Evolutionary conservation across 1,284 basidiomycete species (phyloP).

Genomic region (Cutaneotrichosporon mucoides): DNA sequence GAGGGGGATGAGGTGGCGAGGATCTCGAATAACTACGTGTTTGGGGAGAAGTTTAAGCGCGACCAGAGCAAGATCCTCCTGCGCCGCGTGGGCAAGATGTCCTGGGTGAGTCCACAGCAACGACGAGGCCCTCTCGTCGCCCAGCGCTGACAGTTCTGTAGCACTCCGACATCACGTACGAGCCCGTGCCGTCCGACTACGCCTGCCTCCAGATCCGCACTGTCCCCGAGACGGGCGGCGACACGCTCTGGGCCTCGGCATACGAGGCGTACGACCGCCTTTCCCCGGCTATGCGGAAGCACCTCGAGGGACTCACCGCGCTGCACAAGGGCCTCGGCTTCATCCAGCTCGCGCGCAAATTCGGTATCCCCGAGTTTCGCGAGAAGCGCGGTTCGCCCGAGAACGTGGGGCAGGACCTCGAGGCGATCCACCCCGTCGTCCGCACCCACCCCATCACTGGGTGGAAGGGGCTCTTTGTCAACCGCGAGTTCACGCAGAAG

Average conservation of each 20-base stretch:
- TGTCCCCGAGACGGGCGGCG: constrained; percentile 52
- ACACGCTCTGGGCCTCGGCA: constrained; percentile 53
- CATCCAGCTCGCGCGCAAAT: constrained; percentile 40
- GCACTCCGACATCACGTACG: constrained; percentile 62
- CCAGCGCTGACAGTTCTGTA: too few relatives aligned
- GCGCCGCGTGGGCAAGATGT: not conserved
- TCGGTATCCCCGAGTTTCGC: not conserved
- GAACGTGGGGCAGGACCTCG: constrained; percentile 57
- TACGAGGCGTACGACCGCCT: constrained; percentile 65
- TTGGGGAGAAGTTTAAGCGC: constrained; percentile 32
- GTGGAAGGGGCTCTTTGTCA: constrained; percentile 61
- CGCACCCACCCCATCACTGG: constrained; percentile 58
- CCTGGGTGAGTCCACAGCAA: constrained; percentile 6
- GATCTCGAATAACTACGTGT: constrained; percentile 49
- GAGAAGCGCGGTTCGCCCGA: constrained; percentile 52
- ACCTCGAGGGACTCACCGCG: constrained; percentile 60
- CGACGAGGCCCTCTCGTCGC: too few relatives aligned
- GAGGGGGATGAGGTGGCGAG: constrained; percentile 54
- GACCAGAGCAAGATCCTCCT: not conserved
- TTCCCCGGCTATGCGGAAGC: constrained; percentile 56
- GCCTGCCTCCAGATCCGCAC: constrained; percentile 59
- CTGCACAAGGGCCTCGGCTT: constrained; percentile 58
- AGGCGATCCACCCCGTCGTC: constrained; percentile 53
- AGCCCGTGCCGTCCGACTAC: constrained; percentile 62
- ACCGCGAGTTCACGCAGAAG: constrained; percentile 58